These are phyloP conservation scores for Fusarium sp. DNA, from an alignment of 2,329 filamentous ascomycete genomes.

Conservation along the genomic window DNA sequence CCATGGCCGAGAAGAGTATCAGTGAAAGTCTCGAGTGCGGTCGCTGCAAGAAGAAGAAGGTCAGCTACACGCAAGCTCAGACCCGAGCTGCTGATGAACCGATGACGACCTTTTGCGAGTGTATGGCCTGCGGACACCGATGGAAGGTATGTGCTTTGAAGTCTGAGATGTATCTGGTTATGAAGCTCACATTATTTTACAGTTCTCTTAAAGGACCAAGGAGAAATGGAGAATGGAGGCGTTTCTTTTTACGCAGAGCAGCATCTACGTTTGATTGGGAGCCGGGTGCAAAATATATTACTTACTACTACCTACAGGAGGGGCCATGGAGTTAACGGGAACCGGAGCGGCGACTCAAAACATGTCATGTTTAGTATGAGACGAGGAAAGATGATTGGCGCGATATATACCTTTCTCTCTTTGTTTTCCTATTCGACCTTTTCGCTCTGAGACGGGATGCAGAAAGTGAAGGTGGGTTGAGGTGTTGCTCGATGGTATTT, in stretches of 20 bases:
- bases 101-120: conserved; percentile 81
- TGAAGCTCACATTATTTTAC: conserved; percentile 18
- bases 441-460: conserved; percentile 12
- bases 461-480: neutral
- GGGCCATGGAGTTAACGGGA: conserved; percentile 42
- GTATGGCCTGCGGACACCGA: conserved; percentile 74
- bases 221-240: conserved; percentile 15
- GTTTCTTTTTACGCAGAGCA: conserved; percentile 36
- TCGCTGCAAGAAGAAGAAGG: conserved; percentile 92
- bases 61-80: conserved; percentile 96
- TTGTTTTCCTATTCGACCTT: conserved; percentile 26
- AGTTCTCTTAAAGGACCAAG: conserved; percentile 42
- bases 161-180: neutral
- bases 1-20: conserved; percentile 90
- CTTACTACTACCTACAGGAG: conserved; percentile 15
- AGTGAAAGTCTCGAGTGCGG: conserved; percentile 88
- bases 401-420: conserved; percentile 40
- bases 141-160: conserved; percentile 70
- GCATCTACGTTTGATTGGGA: conserved; percentile 22
- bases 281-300: conserved; percentile 20
- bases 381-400: conserved; percentile 39
- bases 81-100: conserved; percentile 96
- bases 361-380: conserved; percentile 35
- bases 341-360: conserved; percentile 40
- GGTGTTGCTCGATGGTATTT: neutral